These are phyloP conservation scores for Solanum etuberosum DNA, from an alignment of 257 asterid genomes.

Conservation along the genomic window DNA sequence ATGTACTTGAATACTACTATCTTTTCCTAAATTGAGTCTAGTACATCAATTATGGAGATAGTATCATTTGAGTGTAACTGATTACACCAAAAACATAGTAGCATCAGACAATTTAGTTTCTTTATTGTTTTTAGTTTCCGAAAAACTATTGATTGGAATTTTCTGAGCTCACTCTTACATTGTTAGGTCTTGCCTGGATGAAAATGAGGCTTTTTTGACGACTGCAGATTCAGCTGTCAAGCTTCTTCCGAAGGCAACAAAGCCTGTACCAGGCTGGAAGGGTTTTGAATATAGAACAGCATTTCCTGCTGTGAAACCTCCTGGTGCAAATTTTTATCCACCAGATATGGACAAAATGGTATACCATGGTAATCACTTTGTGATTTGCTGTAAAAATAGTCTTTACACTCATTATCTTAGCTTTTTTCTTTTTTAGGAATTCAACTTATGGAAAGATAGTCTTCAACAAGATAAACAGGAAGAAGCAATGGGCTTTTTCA, in stretches of 20 bases:
- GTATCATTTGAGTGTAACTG: background rate
- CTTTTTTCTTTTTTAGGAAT: conserved; percentile 44
- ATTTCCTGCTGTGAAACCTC: conserved; percentile 70
- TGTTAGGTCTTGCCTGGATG: conserved; percentile 84
- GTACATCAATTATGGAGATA: background rate
- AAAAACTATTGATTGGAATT: background rate
- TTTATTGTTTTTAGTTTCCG: too few relatives aligned
- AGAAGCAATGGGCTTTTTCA: conserved; percentile 80
- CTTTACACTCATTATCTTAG: background rate
- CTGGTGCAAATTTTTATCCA: conserved; percentile 93
- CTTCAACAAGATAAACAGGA: conserved; percentile 64
- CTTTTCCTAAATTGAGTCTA: background rate
- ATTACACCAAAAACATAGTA: background rate
- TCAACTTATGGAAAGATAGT: conserved; percentile 71
- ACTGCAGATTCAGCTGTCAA: conserved; percentile 88
- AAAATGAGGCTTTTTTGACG: conserved; percentile 80
- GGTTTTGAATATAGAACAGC: conserved; percentile 72
- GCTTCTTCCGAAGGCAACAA: conserved; percentile 64
- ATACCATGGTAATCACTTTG: conserved; percentile 7
- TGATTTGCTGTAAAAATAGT: background rate
- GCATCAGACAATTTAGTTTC: background rate
- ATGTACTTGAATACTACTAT: background rate
- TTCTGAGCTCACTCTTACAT: background rate
- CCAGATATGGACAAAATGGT: conserved; percentile 95
- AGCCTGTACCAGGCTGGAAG: conserved; percentile 69